Evolutionary conservation across 306 rosid species (phyloP).

Genomic region (Astragalus glycyphyllos): DNA sequence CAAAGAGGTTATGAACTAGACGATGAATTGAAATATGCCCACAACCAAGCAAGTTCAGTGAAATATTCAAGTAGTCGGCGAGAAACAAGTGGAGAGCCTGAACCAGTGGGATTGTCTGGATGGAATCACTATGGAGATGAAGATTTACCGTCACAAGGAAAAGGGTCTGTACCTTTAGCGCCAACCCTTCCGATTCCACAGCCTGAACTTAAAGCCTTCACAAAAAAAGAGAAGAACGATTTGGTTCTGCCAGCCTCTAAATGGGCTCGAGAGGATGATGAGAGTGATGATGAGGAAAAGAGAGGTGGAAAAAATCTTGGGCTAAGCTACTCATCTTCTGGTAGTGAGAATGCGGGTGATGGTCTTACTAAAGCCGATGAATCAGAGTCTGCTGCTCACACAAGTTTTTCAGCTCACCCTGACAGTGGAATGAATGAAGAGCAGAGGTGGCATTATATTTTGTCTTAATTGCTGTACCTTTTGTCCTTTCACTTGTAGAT

Average conservation of each 20-base stretch:
- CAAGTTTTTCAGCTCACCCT: conserved; percentile 59
- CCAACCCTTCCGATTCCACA: conserved; percentile 69
- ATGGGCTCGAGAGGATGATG: conserved; percentile 99
- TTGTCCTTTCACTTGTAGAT: conserved; percentile 13
- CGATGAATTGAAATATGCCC: conserved; percentile 79
- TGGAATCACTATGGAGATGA: conserved; percentile 72
- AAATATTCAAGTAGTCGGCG: conserved; percentile 65
- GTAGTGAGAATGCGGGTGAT: conserved; percentile 92
- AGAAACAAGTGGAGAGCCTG: conserved; percentile 72
- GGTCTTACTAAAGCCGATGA: conserved; percentile 71
- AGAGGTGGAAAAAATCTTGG: conserved; percentile 71
- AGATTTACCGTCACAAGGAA: conserved; percentile 54
- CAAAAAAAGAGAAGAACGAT: conserved; percentile 79
- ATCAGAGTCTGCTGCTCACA: conserved; percentile 70
- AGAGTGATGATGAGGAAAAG: conserved; percentile 87
- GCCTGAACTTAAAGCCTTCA: conserved; percentile 76
- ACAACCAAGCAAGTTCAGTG: conserved; percentile 68
- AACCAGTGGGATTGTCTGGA: conserved; percentile 67
- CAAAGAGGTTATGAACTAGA: conserved; percentile 86
- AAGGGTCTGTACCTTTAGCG: conserved; percentile 63
- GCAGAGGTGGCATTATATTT: conserved; percentile 67
- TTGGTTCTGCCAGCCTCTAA: conserved; percentile 89
- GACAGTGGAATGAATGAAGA: conserved; percentile 94
- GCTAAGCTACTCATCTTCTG: conserved; percentile 92
- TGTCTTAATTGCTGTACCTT: conserved; percentile 30